phyloP scores from a whole-genome alignment of 164 flowering plant species.

The Magnolia kwangsiensis region DNA sequence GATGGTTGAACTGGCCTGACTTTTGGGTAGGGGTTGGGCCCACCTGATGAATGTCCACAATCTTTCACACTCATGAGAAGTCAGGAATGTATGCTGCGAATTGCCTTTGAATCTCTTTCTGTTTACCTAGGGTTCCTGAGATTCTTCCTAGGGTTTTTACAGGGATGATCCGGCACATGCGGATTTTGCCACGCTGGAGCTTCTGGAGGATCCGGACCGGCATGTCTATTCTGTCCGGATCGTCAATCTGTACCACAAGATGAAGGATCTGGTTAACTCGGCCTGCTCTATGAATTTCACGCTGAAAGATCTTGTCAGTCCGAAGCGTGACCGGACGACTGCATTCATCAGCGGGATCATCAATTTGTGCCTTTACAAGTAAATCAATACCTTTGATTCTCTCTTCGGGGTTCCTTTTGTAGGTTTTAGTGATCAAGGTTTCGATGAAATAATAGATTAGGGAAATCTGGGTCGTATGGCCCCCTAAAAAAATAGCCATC shows the following conservation, averaged over 20 bases:
- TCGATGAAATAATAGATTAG: too few relatives aligned
- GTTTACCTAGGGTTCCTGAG: background rate
- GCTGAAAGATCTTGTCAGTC: conserved; percentile 57
- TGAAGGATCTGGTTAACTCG: conserved; percentile 47
- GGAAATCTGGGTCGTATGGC: too few relatives aligned
- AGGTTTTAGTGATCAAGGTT: too few relatives aligned
- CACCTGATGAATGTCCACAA: too few relatives aligned
- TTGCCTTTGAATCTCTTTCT: background rate
- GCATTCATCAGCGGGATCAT: conserved; percentile 58
- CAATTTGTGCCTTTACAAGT: conserved; percentile 76
- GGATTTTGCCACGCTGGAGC: conserved; percentile 66
- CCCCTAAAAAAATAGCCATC: too few relatives aligned
- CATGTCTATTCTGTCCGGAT: conserved; percentile 47
- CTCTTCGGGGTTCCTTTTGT: background rate
- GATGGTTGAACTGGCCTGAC: too few relatives aligned
- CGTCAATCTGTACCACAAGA: conserved; percentile 50
- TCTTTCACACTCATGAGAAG: too few relatives aligned
- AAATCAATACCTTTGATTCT: background rate
- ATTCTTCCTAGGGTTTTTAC: conserved; percentile 5
- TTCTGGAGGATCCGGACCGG: conserved; percentile 75
- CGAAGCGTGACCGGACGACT: conserved; percentile 52
- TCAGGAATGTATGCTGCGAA: too few relatives aligned
- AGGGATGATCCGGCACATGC: conserved; percentile 73
- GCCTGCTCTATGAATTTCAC: conserved; percentile 55
- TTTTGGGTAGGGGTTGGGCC: too few relatives aligned